phyloP scores from a whole-genome alignment of 2,329 filamentous ascomycete species.

The Alternaria viburni region DNA sequence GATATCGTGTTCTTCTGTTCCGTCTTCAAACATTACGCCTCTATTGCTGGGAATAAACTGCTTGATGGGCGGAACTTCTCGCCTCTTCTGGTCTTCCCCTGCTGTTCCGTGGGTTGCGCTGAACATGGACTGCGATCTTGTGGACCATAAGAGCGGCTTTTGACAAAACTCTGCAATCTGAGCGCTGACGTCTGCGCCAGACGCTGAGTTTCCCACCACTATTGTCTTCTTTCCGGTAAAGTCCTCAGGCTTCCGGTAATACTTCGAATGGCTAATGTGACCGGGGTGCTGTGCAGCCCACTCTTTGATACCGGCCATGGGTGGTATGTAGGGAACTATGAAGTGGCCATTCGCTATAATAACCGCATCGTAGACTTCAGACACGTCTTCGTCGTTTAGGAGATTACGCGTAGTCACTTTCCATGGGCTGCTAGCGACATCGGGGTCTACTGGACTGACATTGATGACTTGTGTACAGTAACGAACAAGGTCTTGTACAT shows the following conservation, averaged over 20 bases:
- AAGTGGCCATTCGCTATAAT: conserved; percentile 58
- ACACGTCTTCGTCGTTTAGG: conserved; percentile 46
- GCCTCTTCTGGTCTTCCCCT: conserved; percentile 53
- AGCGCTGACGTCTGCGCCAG: conserved; percentile 79
- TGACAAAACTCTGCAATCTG: conserved; percentile 72
- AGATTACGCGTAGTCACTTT: conserved; percentile 62
- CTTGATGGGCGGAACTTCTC: conserved; percentile 62
- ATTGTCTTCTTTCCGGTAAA: conserved; percentile 75
- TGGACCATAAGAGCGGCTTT: conserved; percentile 62
- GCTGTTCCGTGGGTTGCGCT: conserved; percentile 19
- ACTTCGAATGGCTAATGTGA: conserved; percentile 67
- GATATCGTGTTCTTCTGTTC: conserved; percentile 68
- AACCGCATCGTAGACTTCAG: conserved; percentile 61
- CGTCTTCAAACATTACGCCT: conserved; percentile 71
- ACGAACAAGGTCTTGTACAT: conserved; percentile 69
- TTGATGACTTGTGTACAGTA: conserved; percentile 75
- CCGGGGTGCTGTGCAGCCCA: conserved; percentile 50
- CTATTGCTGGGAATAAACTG: conserved; percentile 62
- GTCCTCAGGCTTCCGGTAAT: conserved; percentile 70
- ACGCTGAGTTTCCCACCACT: conserved; percentile 83
- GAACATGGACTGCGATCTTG: conserved; percentile 20
- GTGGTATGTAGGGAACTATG: conserved; percentile 54
- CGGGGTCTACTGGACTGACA: conserved; percentile 52
- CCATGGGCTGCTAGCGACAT: conserved; percentile 58
- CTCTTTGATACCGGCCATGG: conserved; percentile 49